phyloP scores from a whole-genome alignment of 805 yeast genomes.

The Saccharomycopsis sp. region DNA sequence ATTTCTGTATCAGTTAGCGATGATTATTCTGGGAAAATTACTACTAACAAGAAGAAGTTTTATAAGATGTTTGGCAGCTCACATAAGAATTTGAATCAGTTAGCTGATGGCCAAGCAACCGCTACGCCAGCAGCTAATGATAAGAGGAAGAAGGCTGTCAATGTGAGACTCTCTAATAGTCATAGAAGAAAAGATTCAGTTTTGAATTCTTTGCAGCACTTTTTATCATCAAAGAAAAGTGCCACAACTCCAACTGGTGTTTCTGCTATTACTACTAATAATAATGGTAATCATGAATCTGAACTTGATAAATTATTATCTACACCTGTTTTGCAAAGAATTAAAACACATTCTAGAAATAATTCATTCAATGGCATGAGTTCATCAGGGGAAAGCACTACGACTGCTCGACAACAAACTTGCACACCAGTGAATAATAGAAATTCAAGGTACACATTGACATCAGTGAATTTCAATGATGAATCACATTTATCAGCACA shows the following conservation, averaged over 20 bases:
- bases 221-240: neutral
- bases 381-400: conserved; percentile 6
- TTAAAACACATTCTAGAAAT: conserved; percentile 9
- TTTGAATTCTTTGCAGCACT: conserved; percentile 11
- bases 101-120: neutral
- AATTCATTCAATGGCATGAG: conserved; percentile 2
- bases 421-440: neutral
- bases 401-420: conserved; percentile 7
- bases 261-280: neutral
- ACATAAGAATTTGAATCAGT: neutral
- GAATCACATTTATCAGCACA: conserved; percentile 17
- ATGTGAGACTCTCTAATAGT: neutral
- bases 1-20: conserved; percentile 15
- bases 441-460: neutral
- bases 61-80: conserved; percentile 9
- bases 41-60: conserved; percentile 3
- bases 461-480: conserved; percentile 3
- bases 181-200: conserved; percentile 9
- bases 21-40: conserved; percentile 7
- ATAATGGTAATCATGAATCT: neutral
- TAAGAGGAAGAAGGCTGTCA: neutral
- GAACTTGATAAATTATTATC: conserved; percentile 12
- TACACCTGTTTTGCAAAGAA: conserved; percentile 2
- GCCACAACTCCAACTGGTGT: neutral
- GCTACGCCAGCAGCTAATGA: neutral